Evolutionary conservation across 1,284 basidiomycete genomes (phyloP), one percentile per base, ranked within the genome.

Genomic region (Ceratobasidium sp.): DNA sequence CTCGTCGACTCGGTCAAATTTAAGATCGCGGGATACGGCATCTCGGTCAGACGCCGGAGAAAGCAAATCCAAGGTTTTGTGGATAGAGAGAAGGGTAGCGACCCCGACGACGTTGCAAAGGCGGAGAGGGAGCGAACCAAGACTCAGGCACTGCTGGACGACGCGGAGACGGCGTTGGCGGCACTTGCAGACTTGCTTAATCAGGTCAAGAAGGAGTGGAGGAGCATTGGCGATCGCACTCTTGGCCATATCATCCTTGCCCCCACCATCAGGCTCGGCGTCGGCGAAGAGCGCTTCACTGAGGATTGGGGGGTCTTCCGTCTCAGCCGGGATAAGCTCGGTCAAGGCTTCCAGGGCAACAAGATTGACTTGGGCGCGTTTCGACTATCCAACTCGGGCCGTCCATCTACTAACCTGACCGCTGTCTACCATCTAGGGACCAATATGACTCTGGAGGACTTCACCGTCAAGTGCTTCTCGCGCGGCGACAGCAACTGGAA

Each of bases 401-500:
- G 54, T 52, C n/a, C n/a, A n/a, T n/a, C 50, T 57, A 55, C 42
- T 50, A 50, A 68, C 68, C 27, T 68, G 50, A 35, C 17, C n/a
- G 5, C 22, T 50, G 15, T 25, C 32, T 45, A 20, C 60, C 31
- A 52, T 65, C 64, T 69, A 69, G 68, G 68, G 49, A 69, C 62
- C 1, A 68, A 69, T 34, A 2, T 69, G 7, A 22, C 65, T 0
- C 20, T 27, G 0, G 60, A 45, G 6, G 42, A 67, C 0, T 69
- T 69, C 7, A 65, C 38, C 0, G 15, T n/a, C 68, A 69, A 69
- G 47, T 69, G 68, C 22, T 69, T 69, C 62, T 58, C 68, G 20
- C 56, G 68, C 40, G 68, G 68, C 6, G 68, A 69, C 40, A 49
- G 47, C 31, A 35, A 68, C 68, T 69, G 68, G 69, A n/a, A 25